Percentiles rank a stretch among this genome's conserved stretches.
These are phyloP conservation scores for Henckelia pumila DNA, from an alignment of 257 asterid species.

Conservation along the genomic window DNA sequence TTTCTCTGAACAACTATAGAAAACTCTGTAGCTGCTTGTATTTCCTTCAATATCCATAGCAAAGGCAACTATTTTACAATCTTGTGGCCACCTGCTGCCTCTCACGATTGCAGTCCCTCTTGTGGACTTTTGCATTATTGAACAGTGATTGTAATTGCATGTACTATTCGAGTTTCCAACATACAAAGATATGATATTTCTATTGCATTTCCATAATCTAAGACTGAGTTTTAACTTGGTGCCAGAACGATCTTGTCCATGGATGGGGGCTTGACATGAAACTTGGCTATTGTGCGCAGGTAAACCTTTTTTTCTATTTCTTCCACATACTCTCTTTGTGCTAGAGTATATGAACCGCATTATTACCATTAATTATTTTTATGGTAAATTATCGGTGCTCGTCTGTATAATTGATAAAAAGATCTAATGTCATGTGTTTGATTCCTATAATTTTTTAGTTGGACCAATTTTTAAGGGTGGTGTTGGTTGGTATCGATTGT, in stretches of 20 bases:
- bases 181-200: conserved; percentile 11
- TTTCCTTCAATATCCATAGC: not conserved
- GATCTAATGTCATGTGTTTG: no score
- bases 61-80: not conserved
- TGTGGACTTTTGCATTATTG: not conserved
- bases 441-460: no score
- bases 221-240: conserved; percentile 20
- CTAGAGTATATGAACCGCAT: not conserved
- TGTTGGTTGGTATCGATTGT: no score
- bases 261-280: conserved; percentile 99
- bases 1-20: not conserved
- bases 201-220: conserved; percentile 15
- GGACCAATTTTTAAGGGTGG: no score
- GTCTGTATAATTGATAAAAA: no score
- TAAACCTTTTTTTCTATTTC: conserved; percentile 22
- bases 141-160: conserved; percentile 9
- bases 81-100: not conserved
- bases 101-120: not conserved
- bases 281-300: conserved; percentile 99
- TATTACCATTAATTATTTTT: no score
- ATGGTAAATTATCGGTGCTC: no score
- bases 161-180: not conserved
- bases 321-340: not conserved
- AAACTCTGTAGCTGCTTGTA: no score
- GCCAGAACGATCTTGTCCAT: conserved; percentile 98